Evolutionary conservation across 352 stramenopile species (phyloP).

Genomic region (Phytophthora fragariae): DNA sequence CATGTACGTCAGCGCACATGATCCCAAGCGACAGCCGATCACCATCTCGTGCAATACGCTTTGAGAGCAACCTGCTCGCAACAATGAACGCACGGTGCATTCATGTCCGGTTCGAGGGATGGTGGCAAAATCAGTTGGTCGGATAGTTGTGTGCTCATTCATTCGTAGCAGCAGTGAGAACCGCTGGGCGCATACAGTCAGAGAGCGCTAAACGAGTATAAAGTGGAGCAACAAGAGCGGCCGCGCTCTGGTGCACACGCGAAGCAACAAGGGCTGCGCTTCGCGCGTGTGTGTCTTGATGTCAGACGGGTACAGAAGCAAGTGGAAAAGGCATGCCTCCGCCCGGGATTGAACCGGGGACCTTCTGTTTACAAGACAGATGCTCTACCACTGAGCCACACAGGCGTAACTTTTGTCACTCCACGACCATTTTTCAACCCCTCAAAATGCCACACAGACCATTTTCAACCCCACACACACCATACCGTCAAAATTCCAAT

Average conservation of each 20-base stretch:
- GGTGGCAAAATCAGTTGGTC: too few relatives aligned
- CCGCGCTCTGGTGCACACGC: background rate
- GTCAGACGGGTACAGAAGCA: conserved; percentile 4
- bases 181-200: background rate
- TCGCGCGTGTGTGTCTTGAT: background rate
- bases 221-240: background rate
- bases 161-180: too few relatives aligned
- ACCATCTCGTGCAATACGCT: too few relatives aligned
- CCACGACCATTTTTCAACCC: background rate
- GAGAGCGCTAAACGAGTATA: background rate
- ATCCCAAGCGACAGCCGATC: too few relatives aligned
- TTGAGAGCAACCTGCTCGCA: too few relatives aligned
- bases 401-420: conserved; percentile 24
- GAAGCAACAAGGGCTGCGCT: background rate
- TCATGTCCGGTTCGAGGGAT: too few relatives aligned
- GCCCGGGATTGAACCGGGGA: conserved; percentile 46
- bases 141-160: background rate
- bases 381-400: conserved; percentile 49
- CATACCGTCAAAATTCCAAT: too few relatives aligned
- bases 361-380: conserved; percentile 52
- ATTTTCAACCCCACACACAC: background rate
- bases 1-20: too few relatives aligned
- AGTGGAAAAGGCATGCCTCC: conserved; percentile 24
- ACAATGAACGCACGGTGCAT: too few relatives aligned
- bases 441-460: background rate